Conservation (phyloP, 164 flowering plant species). For the Piper longum region DNA sequence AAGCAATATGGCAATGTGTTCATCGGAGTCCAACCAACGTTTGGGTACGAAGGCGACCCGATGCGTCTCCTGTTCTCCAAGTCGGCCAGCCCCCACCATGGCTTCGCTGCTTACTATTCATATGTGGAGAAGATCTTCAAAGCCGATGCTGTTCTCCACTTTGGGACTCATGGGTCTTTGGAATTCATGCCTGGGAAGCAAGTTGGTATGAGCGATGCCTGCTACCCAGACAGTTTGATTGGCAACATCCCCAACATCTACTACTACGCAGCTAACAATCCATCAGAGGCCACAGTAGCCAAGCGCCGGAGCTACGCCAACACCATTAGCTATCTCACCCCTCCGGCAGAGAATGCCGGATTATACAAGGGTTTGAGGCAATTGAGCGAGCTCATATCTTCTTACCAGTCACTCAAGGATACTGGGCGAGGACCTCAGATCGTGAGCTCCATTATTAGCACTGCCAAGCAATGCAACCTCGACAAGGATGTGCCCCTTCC, state of each 20-base stretch:
- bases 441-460: constrained; percentile 90
- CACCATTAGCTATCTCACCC: constrained; percentile 96
- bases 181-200: constrained; percentile 99
- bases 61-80: constrained; percentile 97
- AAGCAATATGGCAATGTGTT: constrained; percentile 91
- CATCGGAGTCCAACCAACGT: constrained; percentile 97
- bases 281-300: constrained; percentile 98
- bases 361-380: constrained; percentile 98
- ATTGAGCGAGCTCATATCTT: constrained; percentile 84
- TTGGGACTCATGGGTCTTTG: constrained; percentile 96
- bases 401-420: constrained; percentile 94
- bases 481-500: constrained; percentile 97
- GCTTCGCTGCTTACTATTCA: constrained; percentile 96
- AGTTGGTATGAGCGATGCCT: constrained; percentile 98
- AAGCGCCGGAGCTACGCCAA: constrained; percentile 98
- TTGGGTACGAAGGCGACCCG: constrained; percentile 98
- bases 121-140: constrained; percentile 88
- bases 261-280: constrained; percentile 96
- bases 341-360: constrained; percentile 99
- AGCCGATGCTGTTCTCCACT: constrained; percentile 96
- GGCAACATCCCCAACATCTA: constrained; percentile 96
- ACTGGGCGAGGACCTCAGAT: constrained; percentile 89
- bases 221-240: constrained; percentile 91
- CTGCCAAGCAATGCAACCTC: constrained; percentile 91
- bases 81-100: constrained; percentile 98